Evolutionary conservation across 2,329 filamentous ascomycete genomes (phyloP).

Genomic region (Zymoseptoria tritici): DNA sequence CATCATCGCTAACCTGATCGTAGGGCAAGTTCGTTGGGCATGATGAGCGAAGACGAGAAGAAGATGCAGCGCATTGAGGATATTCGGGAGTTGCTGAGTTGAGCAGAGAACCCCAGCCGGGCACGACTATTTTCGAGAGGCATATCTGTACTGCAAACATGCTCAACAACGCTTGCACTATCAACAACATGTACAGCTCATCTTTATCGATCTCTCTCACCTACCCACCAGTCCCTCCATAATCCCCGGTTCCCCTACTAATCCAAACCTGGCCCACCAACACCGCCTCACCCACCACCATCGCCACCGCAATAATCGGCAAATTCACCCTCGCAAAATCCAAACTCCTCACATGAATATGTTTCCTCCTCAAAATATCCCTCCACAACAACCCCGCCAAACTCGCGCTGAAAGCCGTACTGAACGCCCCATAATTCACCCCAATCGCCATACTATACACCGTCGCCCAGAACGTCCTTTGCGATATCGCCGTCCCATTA

Average conservation of each 20-base stretch:
- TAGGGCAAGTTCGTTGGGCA: slow-evolving; percentile 87
- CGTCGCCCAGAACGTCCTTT: slow-evolving; percentile 65
- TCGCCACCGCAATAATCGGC: slow-evolving; percentile 62
- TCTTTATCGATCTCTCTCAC: neutral
- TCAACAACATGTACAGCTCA: neutral
- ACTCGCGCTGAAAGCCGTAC: slow-evolving; percentile 63
- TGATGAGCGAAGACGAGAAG: slow-evolving; percentile 94
- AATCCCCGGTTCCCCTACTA: slow-evolving; percentile 37
- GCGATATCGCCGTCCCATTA: slow-evolving; percentile 45
- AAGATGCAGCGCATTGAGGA: slow-evolving; percentile 84
- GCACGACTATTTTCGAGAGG: neutral
- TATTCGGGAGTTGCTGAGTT: slow-evolving; percentile 79
- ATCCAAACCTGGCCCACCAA: slow-evolving; percentile 60
- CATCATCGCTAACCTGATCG: too few relatives aligned
- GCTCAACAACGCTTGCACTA: neutral
- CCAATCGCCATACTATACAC: slow-evolving; percentile 69
- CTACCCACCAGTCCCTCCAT: slow-evolving; percentile 14
- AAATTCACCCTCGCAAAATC: slow-evolving; percentile 64
- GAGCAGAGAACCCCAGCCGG: neutral
- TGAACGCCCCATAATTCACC: slow-evolving; percentile 69
- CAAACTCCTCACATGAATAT: slow-evolving; percentile 55
- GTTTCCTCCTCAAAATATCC: slow-evolving; percentile 60
- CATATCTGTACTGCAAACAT: neutral
- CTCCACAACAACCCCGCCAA: slow-evolving; percentile 66
- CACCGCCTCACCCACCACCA: slow-evolving; percentile 56